Percentiles rank a stretch among this genome's conserved stretches.
These are phyloP conservation scores for Citropsis articulata DNA, from an alignment of 345 rosid genomes.

Conservation along the genomic window DNA sequence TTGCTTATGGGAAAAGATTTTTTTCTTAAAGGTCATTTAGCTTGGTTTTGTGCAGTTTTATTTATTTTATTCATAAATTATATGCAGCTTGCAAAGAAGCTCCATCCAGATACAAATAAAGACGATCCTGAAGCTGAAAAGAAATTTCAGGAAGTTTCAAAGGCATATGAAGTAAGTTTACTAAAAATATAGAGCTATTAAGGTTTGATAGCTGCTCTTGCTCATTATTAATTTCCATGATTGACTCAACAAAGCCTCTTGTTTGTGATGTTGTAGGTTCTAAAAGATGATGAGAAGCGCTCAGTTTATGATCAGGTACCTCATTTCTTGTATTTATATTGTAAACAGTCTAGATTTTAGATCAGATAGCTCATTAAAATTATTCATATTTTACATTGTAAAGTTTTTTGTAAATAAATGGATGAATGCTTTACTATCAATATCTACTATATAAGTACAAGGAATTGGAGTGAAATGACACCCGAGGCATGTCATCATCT, in stretches of 20 bases:
- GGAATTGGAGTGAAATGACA: neutral
- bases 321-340: neutral
- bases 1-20: neutral
- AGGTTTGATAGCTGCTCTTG: neutral
- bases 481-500: neutral
- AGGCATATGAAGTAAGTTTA: conserved; percentile 85
- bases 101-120: conserved; percentile 95
- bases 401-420: neutral
- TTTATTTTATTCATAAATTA: neutral
- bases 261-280: conserved; percentile 47
- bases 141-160: conserved; percentile 92
- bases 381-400: neutral
- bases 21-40: neutral
- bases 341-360: neutral
- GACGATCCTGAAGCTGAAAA: conserved; percentile 99
- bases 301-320: conserved; percentile 84
- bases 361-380: neutral
- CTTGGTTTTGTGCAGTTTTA: neutral
- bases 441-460: neutral
- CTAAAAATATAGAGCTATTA: neutral
- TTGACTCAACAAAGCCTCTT: conserved; percentile 2
- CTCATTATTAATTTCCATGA: neutral
- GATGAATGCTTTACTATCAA: neutral
- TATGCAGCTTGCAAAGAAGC: conserved; percentile 86
- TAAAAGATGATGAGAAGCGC: conserved; percentile 93